Evolutionary conservation across 495 filamentous ascomycete species (phyloP).

Genomic region (Cetradonia linearis): DNA sequence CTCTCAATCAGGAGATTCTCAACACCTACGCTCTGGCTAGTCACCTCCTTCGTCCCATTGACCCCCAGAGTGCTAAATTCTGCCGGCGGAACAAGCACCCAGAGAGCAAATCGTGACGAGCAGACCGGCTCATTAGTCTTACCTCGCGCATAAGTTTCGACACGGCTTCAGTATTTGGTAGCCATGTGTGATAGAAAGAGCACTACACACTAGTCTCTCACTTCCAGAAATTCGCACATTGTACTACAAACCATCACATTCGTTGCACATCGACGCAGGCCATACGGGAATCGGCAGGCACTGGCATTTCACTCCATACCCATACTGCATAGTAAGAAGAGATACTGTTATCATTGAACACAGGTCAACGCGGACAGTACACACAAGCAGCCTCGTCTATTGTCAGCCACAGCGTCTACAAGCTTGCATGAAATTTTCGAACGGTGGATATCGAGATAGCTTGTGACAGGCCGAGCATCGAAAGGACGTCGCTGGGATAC

Average conservation of each 20-base stretch:
- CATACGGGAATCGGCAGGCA: not conserved
- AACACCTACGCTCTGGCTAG: not conserved
- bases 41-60: not conserved
- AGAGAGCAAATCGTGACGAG: constrained; percentile 1
- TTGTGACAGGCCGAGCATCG: not conserved
- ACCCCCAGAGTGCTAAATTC: not conserved
- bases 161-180: not conserved
- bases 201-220: not conserved
- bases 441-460: not conserved
- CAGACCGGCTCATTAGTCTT: constrained; percentile 3
- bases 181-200: constrained; percentile 1
- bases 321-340: not conserved
- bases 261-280: not conserved
- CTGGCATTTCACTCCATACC: constrained; percentile 2
- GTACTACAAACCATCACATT: not conserved
- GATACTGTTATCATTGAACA: not conserved
- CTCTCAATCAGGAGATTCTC: constrained; percentile 9
- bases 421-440: not conserved
- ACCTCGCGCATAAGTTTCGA: not conserved
- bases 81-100: constrained; percentile 8
- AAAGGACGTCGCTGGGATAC: not conserved
- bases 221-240: not conserved
- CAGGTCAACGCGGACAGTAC: not conserved
- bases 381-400: not conserved
- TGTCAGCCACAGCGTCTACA: constrained; percentile 7